A percentile compares a stretch with the other conserved stretches of the same genome.
Conservation (phyloP, 441 rosid species). For the Populus hybrid region DNA sequence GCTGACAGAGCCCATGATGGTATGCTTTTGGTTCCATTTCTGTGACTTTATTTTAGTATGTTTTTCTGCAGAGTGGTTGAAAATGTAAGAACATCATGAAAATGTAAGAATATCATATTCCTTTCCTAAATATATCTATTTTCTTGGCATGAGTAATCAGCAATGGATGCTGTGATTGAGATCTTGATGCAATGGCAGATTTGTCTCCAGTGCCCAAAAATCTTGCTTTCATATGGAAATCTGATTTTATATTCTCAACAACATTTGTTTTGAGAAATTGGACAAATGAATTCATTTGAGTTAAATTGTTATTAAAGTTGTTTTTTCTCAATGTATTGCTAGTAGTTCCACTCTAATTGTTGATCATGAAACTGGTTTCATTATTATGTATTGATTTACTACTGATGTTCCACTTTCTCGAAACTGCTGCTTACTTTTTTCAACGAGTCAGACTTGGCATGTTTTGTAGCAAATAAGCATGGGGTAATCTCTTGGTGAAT, state of each 20-base stretch:
- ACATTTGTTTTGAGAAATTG: neutral
- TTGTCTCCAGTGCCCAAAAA: neutral
- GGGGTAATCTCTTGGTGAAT: neutral
- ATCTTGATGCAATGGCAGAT: slow-evolving; percentile 1
- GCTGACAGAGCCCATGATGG: slow-evolving; percentile 94
- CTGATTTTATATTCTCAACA: neutral
- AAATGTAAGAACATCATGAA: neutral
- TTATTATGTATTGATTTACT: neutral
- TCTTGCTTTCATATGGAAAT: neutral
- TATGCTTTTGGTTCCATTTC: slow-evolving; percentile 14
- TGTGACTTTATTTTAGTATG: slow-evolving; percentile 1
- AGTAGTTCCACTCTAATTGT: neutral
- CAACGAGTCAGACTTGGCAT: neutral
- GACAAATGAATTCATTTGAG: neutral
- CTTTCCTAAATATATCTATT: neutral
- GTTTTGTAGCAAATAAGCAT: neutral
- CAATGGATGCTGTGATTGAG: neutral
- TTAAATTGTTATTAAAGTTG: neutral
- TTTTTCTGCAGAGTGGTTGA: neutral
- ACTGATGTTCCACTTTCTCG: neutral
- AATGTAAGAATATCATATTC: neutral
- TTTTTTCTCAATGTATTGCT: neutral
- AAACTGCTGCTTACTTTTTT: neutral
- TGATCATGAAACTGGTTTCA: neutral
- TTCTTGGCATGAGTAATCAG: neutral